These are phyloP conservation scores for Xylariales sp. DNA, from an alignment of 2,329 filamentous ascomycete species.

Conservation along the genomic window DNA sequence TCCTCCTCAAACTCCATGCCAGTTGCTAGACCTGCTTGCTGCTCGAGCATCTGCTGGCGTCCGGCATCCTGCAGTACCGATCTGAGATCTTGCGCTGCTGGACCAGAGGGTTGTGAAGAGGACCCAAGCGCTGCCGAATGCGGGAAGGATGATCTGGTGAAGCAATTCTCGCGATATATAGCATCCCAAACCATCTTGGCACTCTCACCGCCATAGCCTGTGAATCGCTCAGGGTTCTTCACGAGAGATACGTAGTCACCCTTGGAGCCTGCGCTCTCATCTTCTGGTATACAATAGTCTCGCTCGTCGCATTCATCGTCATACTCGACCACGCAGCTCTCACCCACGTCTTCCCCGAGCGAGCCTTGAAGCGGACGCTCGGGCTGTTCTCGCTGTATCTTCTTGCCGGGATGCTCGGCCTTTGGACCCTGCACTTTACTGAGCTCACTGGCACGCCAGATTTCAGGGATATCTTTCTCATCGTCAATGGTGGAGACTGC, in stretches of 20 bases:
- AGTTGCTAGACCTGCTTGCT: slow-evolving; percentile 41
- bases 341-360: slow-evolving; percentile 80
- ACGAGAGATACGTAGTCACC: slow-evolving; percentile 95
- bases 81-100: slow-evolving; percentile 57
- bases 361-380: slow-evolving; percentile 74
- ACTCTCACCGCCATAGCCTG: slow-evolving; percentile 82
- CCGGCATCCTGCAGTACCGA: slow-evolving; percentile 56
- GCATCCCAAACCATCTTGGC: slow-evolving; percentile 92
- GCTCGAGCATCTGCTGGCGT: slow-evolving; percentile 57
- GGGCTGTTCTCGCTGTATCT: slow-evolving; percentile 65
- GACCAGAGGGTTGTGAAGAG: slow-evolving; percentile 37
- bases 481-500: slow-evolving; percentile 93
- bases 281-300: slow-evolving; percentile 94
- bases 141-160: slow-evolving; percentile 64
- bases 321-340: slow-evolving; percentile 96
- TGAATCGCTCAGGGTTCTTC: slow-evolving; percentile 93
- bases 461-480: slow-evolving; percentile 85
- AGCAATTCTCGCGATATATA: slow-evolving; percentile 97
- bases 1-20: slow-evolving; percentile 76
- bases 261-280: slow-evolving; percentile 80
- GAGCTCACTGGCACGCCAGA: slow-evolving; percentile 89
- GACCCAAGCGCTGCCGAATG: slow-evolving; percentile 51
- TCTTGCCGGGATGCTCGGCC: slow-evolving; percentile 80
- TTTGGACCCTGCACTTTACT: slow-evolving; percentile 89
- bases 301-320: slow-evolving; percentile 96